These are phyloP conservation scores for Berkeleyomyces basicola DNA, from an alignment of 2,329 filamentous ascomycete genomes.

Conservation along the genomic window DNA sequence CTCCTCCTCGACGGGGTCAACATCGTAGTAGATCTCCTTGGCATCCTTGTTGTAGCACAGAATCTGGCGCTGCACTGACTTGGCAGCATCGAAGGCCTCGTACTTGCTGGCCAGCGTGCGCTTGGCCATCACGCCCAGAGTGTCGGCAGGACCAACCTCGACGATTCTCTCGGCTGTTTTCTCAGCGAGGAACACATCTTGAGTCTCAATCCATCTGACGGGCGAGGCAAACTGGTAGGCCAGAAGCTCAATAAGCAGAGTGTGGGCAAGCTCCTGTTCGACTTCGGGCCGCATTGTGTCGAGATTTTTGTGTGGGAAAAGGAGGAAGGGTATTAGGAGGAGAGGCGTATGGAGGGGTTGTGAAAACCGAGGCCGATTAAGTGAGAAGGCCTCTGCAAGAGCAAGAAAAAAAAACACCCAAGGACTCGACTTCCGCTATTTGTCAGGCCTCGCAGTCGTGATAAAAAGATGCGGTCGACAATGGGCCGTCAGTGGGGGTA, in stretches of 20 bases:
- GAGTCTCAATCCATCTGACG: constrained; percentile 98
- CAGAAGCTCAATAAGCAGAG: constrained; percentile 91
- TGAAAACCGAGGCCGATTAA: constrained; percentile 1
- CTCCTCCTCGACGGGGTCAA: constrained; percentile 88
- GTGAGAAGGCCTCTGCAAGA: not conserved
- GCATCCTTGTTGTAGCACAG: constrained; percentile 99
- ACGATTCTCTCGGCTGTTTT: constrained; percentile 94
- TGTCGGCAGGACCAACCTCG: constrained; percentile 92
- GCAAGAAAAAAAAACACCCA: not conserved
- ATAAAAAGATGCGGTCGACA: constrained; percentile 4
- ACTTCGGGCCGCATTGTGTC: constrained; percentile 86
- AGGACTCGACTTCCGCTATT: constrained; percentile 6
- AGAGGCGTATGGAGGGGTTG: not conserved
- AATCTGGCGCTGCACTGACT: constrained; percentile 91
- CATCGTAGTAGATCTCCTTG: constrained; percentile 98
- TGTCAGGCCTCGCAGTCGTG: not conserved
- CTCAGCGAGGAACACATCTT: constrained; percentile 97
- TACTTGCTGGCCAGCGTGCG: constrained; percentile 92
- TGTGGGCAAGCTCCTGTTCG: constrained; percentile 98
- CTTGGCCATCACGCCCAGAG: constrained; percentile 93
- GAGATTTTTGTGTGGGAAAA: not conserved
- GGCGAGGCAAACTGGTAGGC: constrained; percentile 98
- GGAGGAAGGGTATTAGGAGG: constrained; percentile 3
- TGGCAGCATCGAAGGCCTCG: constrained; percentile 94
- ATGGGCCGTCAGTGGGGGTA: constrained; percentile 3